phyloP scores from a whole-genome alignment of 345 rosid species.

The Eucalyptus virginea region DNA sequence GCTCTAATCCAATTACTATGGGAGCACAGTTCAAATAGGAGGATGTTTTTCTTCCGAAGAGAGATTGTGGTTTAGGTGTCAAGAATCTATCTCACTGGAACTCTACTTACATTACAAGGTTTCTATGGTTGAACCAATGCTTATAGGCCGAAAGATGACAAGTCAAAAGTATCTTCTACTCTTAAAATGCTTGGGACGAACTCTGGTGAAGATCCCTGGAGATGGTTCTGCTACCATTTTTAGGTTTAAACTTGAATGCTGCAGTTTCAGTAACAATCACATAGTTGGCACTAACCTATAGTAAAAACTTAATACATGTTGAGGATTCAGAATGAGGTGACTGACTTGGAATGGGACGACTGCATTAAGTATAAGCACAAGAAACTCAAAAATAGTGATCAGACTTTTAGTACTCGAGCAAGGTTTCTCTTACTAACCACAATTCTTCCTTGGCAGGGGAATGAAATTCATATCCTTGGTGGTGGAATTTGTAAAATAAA shows the following conservation, averaged over 20 bases:
- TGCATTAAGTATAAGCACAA: neutral
- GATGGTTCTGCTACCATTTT: neutral
- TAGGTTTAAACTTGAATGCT: neutral
- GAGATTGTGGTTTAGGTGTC: neutral
- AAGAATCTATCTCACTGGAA: neutral
- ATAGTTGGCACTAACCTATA: neutral
- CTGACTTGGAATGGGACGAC: neutral
- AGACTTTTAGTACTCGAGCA: neutral
- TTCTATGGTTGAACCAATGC: neutral
- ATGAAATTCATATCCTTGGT: neutral
- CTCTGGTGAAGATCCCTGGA: neutral
- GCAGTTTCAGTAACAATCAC: neutral
- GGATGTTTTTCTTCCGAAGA: neutral
- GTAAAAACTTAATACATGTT: neutral
- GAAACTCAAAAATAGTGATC: neutral
- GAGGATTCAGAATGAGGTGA: neutral
- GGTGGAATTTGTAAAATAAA: neutral
- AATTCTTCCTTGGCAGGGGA: neutral
- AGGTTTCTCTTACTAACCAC: neutral
- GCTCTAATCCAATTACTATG: neutral
- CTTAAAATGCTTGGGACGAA: neutral
- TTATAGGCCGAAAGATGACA: neutral
- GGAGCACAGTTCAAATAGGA: neutral
- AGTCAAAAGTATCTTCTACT: neutral
- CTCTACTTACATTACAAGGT: neutral